Percentiles rank a stretch among this genome's conserved stretches.
phyloP scores from a whole-genome alignment of 1,139 yeast species.

The Taphrina deformans region DNA sequence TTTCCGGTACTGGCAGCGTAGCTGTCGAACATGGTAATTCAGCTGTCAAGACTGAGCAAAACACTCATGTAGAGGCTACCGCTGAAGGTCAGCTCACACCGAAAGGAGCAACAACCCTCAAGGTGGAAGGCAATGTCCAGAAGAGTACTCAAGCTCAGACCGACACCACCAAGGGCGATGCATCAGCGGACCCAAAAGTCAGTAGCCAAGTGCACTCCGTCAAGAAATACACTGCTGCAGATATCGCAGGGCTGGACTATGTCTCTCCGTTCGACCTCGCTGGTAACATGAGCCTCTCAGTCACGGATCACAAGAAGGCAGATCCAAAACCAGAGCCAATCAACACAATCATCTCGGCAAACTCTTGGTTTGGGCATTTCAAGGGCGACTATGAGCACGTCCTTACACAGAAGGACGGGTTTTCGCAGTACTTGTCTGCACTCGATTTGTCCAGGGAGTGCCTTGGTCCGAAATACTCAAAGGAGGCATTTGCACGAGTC shows the following conservation, averaged over 20 bases:
- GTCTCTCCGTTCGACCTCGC: constrained; percentile 9
- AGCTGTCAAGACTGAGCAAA: not conserved
- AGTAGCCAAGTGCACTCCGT: not conserved
- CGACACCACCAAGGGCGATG: not conserved
- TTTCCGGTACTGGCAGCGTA: not conserved
- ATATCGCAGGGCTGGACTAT: not conserved
- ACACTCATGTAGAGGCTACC: not conserved
- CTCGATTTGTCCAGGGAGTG: constrained; percentile 17
- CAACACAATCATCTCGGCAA: constrained; percentile 10
- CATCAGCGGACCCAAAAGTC: not conserved
- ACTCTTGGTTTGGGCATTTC: constrained; percentile 3
- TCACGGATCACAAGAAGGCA: not conserved
- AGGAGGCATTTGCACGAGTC: constrained; percentile 8
- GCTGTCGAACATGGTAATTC: not conserved
- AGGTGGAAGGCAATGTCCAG: too few species aligned
- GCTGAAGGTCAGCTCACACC: not conserved
- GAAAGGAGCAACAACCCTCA: too few species aligned
- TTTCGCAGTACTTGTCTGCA: constrained; percentile 11
- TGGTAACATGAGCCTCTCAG: constrained; percentile 12
- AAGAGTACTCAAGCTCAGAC: too few species aligned
- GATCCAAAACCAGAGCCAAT: constrained; percentile 15
- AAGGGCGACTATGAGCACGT: not conserved
- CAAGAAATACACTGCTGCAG: not conserved
- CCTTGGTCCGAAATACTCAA: constrained; percentile 6
- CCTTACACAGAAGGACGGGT: not conserved